Conservation (phyloP, 2,329 filamentous ascomycete genomes). For the Hymenoscyphus linearis region DNA sequence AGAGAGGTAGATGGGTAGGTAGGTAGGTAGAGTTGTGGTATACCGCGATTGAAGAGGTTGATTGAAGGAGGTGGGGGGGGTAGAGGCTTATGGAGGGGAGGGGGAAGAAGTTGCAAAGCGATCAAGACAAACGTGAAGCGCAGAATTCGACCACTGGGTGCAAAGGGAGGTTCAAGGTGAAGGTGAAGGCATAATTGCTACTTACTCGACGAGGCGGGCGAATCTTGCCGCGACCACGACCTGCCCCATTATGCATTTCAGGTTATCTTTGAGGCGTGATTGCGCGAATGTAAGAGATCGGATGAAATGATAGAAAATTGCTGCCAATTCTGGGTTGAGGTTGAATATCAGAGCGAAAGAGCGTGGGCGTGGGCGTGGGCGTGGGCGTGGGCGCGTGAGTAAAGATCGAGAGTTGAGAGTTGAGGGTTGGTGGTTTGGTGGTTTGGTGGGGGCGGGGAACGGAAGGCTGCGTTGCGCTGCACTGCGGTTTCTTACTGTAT, state of each 20-base stretch:
- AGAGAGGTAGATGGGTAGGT: not conserved
- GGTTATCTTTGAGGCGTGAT: not conserved
- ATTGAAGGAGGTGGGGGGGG: too few relatives aligned
- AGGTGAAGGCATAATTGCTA: conserved; percentile 19
- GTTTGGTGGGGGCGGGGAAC: conserved; percentile 6
- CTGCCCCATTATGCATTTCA: conserved; percentile 24
- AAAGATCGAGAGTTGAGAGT: not conserved
- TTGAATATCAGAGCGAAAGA: not conserved
- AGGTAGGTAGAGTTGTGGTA: not conserved
- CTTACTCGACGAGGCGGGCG: conserved; percentile 62
- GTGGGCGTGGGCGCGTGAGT: too few relatives aligned
- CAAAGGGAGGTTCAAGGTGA: not conserved
- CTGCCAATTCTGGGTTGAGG: not conserved
- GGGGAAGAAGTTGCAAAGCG: not conserved
- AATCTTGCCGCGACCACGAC: conserved; percentile 54
- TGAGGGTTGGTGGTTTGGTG: not conserved
- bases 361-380: too few relatives aligned
- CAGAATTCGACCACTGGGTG: not conserved
- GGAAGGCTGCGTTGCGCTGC: not conserved
- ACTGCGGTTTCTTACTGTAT: too few relatives aligned
- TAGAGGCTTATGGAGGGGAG: too few relatives aligned
- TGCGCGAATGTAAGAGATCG: too few relatives aligned
- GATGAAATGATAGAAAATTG: too few relatives aligned
- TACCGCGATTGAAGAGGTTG: not conserved
- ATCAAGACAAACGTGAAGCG: not conserved